These are phyloP conservation scores for Hyaloperonospora brassicae DNA, from an alignment of 352 stramenopile genomes.

Conservation along the genomic window DNA sequence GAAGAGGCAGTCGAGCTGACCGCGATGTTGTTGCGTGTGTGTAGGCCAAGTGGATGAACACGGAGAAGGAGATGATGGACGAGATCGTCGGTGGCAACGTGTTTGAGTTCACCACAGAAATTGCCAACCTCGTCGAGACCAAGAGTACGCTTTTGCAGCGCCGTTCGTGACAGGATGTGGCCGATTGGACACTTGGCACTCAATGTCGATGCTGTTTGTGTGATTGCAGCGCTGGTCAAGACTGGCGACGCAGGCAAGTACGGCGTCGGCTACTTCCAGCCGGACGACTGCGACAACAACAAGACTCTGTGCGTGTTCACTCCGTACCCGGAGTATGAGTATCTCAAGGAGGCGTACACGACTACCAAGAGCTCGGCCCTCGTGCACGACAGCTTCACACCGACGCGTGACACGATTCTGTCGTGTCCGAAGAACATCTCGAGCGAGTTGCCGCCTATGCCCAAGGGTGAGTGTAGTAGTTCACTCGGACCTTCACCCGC, in stretches of 20 bases:
- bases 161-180: too few relatives aligned
- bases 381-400: slow-evolving; percentile 31
- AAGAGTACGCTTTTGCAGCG: neutral
- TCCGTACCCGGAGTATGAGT: slow-evolving; percentile 38
- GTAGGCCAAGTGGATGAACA: slow-evolving; percentile 73
- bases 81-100: slow-evolving; percentile 67
- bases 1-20: neutral
- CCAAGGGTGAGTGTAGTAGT: slow-evolving; percentile 17
- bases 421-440: slow-evolving; percentile 41
- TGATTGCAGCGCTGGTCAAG: slow-evolving; percentile 14
- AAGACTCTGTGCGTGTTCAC: slow-evolving; percentile 40
- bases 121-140: slow-evolving; percentile 8
- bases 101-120: slow-evolving; percentile 67
- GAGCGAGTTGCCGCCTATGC: slow-evolving; percentile 30
- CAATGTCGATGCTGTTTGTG: neutral
- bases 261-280: slow-evolving; percentile 58
- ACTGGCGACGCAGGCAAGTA: slow-evolving; percentile 43
- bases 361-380: slow-evolving; percentile 41
- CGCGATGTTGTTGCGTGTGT: neutral
- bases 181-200: too few relatives aligned
- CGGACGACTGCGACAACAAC: slow-evolving; percentile 51
- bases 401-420: slow-evolving; percentile 29
- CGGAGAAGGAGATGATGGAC: slow-evolving; percentile 50
- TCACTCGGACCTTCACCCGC: too few relatives aligned
- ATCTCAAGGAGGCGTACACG: slow-evolving; percentile 47